Evolutionary conservation across 73 alveolate species (phyloP).

Genomic region (Paramecium bursaria): DNA sequence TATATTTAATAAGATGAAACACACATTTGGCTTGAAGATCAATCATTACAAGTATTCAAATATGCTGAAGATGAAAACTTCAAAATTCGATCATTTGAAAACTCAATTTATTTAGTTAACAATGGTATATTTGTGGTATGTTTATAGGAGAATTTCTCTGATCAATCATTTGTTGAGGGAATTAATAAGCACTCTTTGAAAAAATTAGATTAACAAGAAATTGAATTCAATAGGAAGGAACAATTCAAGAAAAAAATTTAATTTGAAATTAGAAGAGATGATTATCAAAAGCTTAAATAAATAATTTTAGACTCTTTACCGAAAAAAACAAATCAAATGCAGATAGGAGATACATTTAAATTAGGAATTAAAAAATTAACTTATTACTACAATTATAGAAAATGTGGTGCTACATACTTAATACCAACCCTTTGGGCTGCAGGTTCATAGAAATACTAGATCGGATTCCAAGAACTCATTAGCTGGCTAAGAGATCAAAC

Average conservation of each 20-base stretch:
- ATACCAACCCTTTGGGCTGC: constrained; percentile 20
- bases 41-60: constrained; percentile 33
- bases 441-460: constrained; percentile 21
- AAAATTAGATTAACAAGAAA: background rate
- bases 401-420: constrained; percentile 48
- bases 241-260: background rate
- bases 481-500: constrained; percentile 2
- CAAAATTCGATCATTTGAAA: background rate
- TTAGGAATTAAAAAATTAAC: background rate
- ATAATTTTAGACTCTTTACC: constrained; percentile 12
- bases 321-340: background rate
- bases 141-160: constrained; percentile 30
- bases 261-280: constrained; percentile 32
- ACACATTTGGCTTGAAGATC: constrained; percentile 39
- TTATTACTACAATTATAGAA: background rate
- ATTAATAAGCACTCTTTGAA: background rate
- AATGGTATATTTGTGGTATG: constrained; percentile 36
- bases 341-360: constrained; percentile 32
- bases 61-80: constrained; percentile 16
- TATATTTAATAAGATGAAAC: background rate
- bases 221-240: background rate
- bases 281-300: constrained; percentile 20
- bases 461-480: background rate
- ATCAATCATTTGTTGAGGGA: constrained; percentile 13
- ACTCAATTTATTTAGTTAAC: constrained; percentile 15